Percentiles rank a stretch among this genome's conserved stretches.
Evolutionary conservation across 345 rosid species (phyloP).

Genomic region (Aquilaria yunnanensis): DNA sequence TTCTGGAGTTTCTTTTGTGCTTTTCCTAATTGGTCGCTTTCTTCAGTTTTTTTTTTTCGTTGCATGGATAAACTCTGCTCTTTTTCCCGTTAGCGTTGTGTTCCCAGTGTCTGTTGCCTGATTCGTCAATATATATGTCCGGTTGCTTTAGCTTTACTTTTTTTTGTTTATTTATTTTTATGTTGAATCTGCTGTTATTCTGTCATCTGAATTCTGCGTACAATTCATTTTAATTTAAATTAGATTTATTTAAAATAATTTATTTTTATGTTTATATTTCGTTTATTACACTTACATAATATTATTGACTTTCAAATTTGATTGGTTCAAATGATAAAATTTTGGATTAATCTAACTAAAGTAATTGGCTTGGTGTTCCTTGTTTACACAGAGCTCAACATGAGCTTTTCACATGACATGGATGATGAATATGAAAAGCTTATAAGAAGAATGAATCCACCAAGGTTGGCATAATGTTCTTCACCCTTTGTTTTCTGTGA

Average conservation of each 20-base stretch:
- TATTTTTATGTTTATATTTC: neutral
- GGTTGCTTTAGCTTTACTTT: neutral
- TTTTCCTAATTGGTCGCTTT: constrained; percentile 2
- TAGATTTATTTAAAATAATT: too few relatives aligned
- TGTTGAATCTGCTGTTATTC: constrained; percentile 12
- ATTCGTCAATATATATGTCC: neutral
- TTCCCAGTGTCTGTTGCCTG: neutral
- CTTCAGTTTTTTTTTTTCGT: neutral
- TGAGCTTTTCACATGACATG: constrained; percentile 66
- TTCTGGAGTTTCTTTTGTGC: neutral
- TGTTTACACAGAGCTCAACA: constrained; percentile 41
- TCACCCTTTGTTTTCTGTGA: neutral
- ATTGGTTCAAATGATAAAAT: too few relatives aligned
- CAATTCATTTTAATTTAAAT: too few relatives aligned
- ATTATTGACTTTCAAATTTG: neutral
- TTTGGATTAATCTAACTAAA: neutral
- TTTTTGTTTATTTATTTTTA: constrained; percentile 8
- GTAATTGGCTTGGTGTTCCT: neutral
- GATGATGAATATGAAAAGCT: constrained; percentile 89
- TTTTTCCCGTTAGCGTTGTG: neutral
- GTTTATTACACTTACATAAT: neutral
- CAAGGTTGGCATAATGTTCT: constrained; percentile 43
- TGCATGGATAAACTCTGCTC: neutral
- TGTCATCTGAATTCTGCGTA: neutral
- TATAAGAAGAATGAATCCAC: constrained; percentile 88